Percentiles rank a stretch among this genome's conserved stretches.
Evolutionary conservation across 179 eudicot species (phyloP).

Genomic region (Beta corolliflora): DNA sequence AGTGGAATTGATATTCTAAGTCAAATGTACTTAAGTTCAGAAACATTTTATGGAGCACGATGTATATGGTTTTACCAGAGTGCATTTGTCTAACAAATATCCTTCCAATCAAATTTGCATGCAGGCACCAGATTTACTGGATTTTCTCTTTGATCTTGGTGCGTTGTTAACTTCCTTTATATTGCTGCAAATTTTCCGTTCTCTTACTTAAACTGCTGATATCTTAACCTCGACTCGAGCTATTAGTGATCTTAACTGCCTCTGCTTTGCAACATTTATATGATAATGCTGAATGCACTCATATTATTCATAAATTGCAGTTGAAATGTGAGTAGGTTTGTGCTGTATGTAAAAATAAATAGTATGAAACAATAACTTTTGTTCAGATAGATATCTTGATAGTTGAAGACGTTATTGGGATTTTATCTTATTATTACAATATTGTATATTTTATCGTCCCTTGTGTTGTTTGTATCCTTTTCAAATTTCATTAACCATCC

Average conservation of each 20-base stretch:
- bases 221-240: slow-evolving; percentile 7
- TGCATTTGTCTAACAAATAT: slow-evolving; percentile 24
- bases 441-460: neutral
- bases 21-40: neutral
- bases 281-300: neutral
- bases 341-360: neutral
- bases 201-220: slow-evolving; percentile 17
- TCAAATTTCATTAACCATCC: neutral
- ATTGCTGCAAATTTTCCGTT: slow-evolving; percentile 12
- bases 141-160: slow-evolving; percentile 73
- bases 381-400: neutral
- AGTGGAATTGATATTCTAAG: neutral
- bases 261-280: neutral
- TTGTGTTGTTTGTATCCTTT: neutral
- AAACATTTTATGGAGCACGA: neutral
- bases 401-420: neutral
- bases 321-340: too few relatives aligned
- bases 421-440: neutral
- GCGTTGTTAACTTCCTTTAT: slow-evolving; percentile 30
- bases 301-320: neutral
- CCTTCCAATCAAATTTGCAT: slow-evolving; percentile 29
- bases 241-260: slow-evolving; percentile 7
- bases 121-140: slow-evolving; percentile 94
- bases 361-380: neutral
- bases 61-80: neutral